Evolutionary conservation across 441 rosid species (phyloP).

Genomic region (Erysimum pusillum): DNA sequence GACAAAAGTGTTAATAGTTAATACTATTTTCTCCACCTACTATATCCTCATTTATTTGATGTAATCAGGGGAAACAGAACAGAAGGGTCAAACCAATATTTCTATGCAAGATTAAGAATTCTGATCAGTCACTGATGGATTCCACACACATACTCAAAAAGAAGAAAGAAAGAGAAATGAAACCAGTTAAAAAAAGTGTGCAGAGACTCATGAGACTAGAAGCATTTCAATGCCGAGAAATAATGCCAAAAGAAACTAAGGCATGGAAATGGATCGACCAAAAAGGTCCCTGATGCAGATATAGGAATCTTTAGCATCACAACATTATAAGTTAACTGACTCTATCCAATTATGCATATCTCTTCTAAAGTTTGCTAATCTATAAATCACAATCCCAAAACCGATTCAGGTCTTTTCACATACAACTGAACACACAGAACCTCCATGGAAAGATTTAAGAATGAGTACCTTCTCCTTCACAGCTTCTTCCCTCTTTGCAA

Average conservation of each 20-base stretch:
- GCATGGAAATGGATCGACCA: not conserved
- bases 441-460: not conserved
- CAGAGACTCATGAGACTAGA: not conserved
- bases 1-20: not conserved
- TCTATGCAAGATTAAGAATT: not conserved
- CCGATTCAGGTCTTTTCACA: not conserved
- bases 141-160: not conserved
- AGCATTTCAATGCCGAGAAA: not conserved
- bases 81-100: not conserved
- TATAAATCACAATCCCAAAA: not conserved
- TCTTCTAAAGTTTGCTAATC: not conserved
- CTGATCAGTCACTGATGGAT: not conserved
- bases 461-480: constrained; percentile 79
- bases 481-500: constrained; percentile 67
- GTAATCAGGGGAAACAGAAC: not conserved
- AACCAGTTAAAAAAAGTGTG: not conserved
- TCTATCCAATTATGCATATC: not conserved
- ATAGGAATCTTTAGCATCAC: not conserved
- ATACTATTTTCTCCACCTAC: not conserved
- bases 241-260: not conserved
- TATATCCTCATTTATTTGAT: not conserved
- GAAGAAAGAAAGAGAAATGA: not conserved
- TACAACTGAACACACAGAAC: not conserved
- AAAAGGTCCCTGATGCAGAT: not conserved
- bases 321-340: not conserved